phyloP scores from a whole-genome alignment of 768 basidiomycete species.

The Strobilomyces dryophilus region DNA sequence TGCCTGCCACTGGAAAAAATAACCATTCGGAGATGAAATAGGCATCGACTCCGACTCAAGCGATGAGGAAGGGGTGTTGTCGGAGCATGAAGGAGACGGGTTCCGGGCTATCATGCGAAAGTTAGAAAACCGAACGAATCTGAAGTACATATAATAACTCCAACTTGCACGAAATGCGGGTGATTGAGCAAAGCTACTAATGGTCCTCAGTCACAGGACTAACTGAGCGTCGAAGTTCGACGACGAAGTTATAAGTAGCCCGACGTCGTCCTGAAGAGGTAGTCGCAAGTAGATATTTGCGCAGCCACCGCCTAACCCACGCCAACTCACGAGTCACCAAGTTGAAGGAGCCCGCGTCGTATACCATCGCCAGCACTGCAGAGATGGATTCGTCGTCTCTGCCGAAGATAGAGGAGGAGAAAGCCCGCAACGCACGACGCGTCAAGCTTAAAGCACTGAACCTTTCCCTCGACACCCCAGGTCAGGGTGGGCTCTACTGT shows the following conservation, averaged over 20 bases:
- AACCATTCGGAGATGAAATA: conserved; percentile 27
- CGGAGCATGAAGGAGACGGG: neutral
- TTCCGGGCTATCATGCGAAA: too few species aligned
- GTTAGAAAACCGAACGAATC: too few species aligned
- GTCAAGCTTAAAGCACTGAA: conserved; percentile 57
- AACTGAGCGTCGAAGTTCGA: neutral
- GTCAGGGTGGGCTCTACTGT: conserved; percentile 22
- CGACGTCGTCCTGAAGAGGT: neutral
- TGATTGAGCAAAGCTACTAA: neutral
- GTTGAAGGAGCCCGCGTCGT: neutral
- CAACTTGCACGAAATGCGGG: neutral
- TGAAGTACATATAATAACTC: too few species aligned
- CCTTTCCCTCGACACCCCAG: conserved; percentile 42
- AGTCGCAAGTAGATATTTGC: neutral
- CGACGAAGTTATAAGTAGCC: too few species aligned
- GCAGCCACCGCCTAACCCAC: conserved; percentile 13
- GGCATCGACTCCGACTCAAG: conserved; percentile 20
- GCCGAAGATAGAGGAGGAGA: conserved; percentile 47
- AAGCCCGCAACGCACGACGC: conserved; percentile 51
- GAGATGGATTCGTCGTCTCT: conserved; percentile 22
- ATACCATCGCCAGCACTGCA: neutral
- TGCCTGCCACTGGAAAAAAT: neutral
- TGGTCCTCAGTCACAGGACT: too few species aligned
- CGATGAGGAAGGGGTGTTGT: neutral
- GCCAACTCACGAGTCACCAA: conserved; percentile 2